phyloP scores from a whole-genome alignment of 2,329 filamentous ascomycete genomes.

The Fusarium pseudonygamai region DNA sequence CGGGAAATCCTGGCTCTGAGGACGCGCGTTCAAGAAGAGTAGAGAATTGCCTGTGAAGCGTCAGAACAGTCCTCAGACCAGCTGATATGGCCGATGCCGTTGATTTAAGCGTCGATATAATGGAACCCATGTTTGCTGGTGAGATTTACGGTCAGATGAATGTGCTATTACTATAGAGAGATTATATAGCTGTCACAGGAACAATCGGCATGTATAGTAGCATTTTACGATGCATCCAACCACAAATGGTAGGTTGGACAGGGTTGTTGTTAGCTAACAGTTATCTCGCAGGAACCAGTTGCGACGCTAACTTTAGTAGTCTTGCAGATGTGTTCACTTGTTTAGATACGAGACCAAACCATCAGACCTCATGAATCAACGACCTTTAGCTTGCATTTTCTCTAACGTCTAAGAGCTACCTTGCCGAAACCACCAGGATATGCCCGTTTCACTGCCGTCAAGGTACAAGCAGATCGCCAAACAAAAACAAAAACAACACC shows the following conservation, averaged over 20 bases:
- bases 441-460: conserved; percentile 15
- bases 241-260: not conserved
- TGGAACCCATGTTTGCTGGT: conserved; percentile 45
- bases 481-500: conserved; percentile 24
- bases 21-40: conserved; percentile 45
- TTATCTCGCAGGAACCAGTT: not conserved
- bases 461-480: conserved; percentile 8
- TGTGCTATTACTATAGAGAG: not conserved
- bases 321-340: not conserved
- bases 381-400: conserved; percentile 39
- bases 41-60: conserved; percentile 42
- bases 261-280: not conserved
- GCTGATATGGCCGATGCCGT: conserved; percentile 36
- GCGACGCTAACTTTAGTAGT: not conserved
- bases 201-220: not conserved
- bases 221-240: not conserved
- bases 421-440: conserved; percentile 19
- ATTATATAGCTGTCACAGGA: not conserved
- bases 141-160: not conserved
- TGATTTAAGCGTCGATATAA: conserved; percentile 44
- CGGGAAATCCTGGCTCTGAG: conserved; percentile 52
- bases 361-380: conserved; percentile 5
- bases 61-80: conserved; percentile 39
- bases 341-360: not conserved
- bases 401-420: conserved; percentile 44